Percentiles rank a stretch among this genome's conserved stretches.
Evolutionary conservation across 2,329 filamentous ascomycete species (phyloP).

Genomic region (Metarhizium sp.): DNA sequence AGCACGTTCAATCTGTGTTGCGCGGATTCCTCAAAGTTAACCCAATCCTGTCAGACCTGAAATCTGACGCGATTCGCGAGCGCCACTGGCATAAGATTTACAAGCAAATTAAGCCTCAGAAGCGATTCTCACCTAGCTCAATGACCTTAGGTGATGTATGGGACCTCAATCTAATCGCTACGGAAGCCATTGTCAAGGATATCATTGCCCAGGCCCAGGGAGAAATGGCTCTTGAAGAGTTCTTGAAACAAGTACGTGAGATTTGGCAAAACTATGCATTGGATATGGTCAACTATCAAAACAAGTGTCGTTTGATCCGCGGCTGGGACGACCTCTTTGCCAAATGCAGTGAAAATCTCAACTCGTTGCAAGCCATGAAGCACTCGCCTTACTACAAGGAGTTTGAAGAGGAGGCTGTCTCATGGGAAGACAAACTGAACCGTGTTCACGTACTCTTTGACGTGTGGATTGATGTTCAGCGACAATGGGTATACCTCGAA

Average conservation of each 20-base stretch:
- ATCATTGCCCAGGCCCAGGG: constrained; percentile 95
- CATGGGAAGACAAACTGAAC: constrained; percentile 98
- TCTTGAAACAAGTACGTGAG: constrained; percentile 90
- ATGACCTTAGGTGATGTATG: constrained; percentile 98
- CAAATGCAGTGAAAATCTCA: constrained; percentile 96
- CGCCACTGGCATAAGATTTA: constrained; percentile 97
- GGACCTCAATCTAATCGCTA: constrained; percentile 86
- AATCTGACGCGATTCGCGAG: constrained; percentile 92
- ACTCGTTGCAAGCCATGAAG: constrained; percentile 96
- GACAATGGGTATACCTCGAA: constrained; percentile 98
- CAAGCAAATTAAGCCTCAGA: constrained; percentile 86
- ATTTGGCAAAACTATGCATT: constrained; percentile 94
- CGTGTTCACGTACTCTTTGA: constrained; percentile 96
- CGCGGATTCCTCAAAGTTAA: constrained; percentile 89
- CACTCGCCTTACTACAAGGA: constrained; percentile 99
- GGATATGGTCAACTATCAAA: constrained; percentile 94
- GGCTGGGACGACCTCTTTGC: constrained; percentile 98
- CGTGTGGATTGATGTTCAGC: constrained; percentile 99
- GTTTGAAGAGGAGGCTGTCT: constrained; percentile 92
- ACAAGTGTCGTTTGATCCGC: constrained; percentile 92
- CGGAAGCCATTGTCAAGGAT: constrained; percentile 79
- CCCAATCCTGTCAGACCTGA: constrained; percentile 75
- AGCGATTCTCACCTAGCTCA: constrained; percentile 86
- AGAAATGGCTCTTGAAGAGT: constrained; percentile 97
- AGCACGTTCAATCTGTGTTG: constrained; percentile 89